Evolutionary conservation across 169 alveolate genomes (phyloP).

Genomic region (Plasmodium vivax): DNA sequence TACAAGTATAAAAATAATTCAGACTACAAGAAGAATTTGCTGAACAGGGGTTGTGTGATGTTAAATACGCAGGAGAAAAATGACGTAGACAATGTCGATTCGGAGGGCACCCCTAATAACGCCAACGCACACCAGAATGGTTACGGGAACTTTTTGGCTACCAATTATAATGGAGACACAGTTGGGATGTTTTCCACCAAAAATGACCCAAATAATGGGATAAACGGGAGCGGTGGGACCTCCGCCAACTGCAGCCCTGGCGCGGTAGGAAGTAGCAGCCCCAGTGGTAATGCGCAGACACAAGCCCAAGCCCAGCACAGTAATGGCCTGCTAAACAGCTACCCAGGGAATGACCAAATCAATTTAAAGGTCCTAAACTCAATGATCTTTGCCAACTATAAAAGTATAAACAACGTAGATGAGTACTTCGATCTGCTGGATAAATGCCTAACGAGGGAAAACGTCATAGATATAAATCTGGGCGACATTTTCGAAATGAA

Average conservation of each 20-base stretch:
- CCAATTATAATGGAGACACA: constrained; percentile 21
- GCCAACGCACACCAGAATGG: constrained; percentile 9
- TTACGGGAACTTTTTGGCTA: not conserved
- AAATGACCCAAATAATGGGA: constrained; percentile 18
- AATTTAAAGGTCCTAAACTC: constrained; percentile 55
- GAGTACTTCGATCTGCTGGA: constrained; percentile 71
- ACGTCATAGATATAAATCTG: constrained; percentile 60
- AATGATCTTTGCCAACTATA: constrained; percentile 68
- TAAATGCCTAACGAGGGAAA: constrained; percentile 69
- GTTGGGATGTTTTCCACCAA: constrained; percentile 8
- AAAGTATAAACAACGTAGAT: constrained; percentile 67
- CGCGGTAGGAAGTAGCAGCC: not conserved
- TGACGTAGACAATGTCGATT: constrained; percentile 29
- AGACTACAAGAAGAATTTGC: constrained; percentile 67
- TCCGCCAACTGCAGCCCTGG: not conserved
- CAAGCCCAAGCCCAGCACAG: not conserved
- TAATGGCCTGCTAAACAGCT: constrained; percentile 16
- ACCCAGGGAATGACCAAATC: constrained; percentile 29
- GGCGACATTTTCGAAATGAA: constrained; percentile 75
- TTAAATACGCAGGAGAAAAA: constrained; percentile 61
- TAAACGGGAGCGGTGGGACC: not conserved
- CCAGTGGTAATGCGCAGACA: not conserved
- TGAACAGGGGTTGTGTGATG: constrained; percentile 71
- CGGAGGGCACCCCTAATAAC: not conserved
- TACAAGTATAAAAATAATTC: constrained; percentile 60